These are phyloP conservation scores for Dactylis glomerata DNA, from an alignment of 176 grass and related monocot genomes.

Conservation along the genomic window DNA sequence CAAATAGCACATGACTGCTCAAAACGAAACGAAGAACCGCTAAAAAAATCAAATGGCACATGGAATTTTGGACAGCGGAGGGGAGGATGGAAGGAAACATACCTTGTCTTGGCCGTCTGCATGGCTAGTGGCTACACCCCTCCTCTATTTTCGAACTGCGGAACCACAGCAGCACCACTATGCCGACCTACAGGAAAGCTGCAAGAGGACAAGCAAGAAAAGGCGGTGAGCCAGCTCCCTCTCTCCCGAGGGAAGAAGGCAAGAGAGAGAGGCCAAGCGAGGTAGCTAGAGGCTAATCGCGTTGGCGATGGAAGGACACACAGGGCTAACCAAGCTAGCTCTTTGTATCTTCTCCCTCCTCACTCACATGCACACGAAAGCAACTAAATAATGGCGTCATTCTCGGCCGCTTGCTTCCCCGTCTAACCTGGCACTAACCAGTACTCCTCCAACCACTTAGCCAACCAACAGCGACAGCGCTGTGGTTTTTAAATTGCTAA, in stretches of 20 bases:
- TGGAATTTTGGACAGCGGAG: slow-evolving; percentile 28
- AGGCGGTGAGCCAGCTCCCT: slow-evolving; percentile 31
- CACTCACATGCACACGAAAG: slow-evolving; percentile 38
- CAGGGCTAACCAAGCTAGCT: neutral
- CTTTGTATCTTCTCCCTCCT: slow-evolving; percentile 28
- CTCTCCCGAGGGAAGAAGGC: slow-evolving; percentile 20
- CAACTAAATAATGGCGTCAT: slow-evolving; percentile 50
- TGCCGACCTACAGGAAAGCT: slow-evolving; percentile 35
- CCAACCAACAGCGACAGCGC: slow-evolving; percentile 28
- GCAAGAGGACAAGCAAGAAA: slow-evolving; percentile 34
- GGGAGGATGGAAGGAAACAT: slow-evolving; percentile 24
- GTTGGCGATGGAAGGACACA: neutral
- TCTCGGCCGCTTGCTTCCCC: slow-evolving; percentile 34
- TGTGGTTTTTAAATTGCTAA: slow-evolving; percentile 12
- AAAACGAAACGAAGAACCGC: neutral
- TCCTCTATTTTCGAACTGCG: slow-evolving; percentile 27
- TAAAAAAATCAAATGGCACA: slow-evolving; percentile 19
- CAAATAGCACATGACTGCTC: neutral
- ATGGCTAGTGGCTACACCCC: slow-evolving; percentile 28
- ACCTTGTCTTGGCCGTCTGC: slow-evolving; percentile 74
- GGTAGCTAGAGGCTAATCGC: slow-evolving; percentile 20
- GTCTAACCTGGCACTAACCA: slow-evolving; percentile 47
- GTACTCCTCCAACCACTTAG: slow-evolving; percentile 45
- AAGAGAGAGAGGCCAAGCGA: neutral
- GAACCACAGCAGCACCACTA: neutral